phyloP scores from a whole-genome alignment of 2,329 filamentous ascomycete species.

The Acarospora socialis region DNA sequence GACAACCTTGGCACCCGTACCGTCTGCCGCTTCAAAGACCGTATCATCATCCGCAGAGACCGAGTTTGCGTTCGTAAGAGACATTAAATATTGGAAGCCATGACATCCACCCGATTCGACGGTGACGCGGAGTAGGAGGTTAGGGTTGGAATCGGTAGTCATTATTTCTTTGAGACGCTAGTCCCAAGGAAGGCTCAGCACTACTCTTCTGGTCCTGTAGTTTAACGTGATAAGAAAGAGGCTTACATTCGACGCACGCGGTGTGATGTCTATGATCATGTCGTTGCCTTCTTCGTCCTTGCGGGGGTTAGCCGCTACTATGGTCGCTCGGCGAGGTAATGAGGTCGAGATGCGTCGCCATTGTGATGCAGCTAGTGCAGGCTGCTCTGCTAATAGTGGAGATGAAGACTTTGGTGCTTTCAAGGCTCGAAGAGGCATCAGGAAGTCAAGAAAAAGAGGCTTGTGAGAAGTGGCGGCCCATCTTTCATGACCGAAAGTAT shows the following conservation, averaged over 20 bases:
- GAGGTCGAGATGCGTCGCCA: constrained; percentile 24
- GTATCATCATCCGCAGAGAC: constrained; percentile 67
- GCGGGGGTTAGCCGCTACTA: constrained; percentile 51
- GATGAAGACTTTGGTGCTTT: not conserved
- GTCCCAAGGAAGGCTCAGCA: not conserved
- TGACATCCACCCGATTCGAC: constrained; percentile 93
- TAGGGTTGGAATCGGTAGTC: constrained; percentile 54
- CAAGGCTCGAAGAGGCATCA: not conserved
- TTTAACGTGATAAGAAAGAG: not conserved
- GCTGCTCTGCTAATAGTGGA: not conserved
- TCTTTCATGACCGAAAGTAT: not conserved
- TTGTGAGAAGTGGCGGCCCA: not conserved
- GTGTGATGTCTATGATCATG: constrained; percentile 70
- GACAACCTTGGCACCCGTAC: constrained; percentile 60
- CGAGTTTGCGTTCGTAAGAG: constrained; percentile 46
- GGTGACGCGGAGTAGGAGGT: constrained; percentile 75
- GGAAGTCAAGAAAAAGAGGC: constrained; percentile 1
- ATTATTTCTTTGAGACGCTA: constrained; percentile 65
- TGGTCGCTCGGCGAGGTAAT: constrained; percentile 22
- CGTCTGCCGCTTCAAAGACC: constrained; percentile 58
- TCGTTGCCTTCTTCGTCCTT: constrained; percentile 71
- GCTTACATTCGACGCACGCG: constrained; percentile 62
- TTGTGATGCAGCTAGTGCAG: constrained; percentile 11
- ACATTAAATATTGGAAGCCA: constrained; percentile 96
- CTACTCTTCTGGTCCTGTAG: not conserved